These are phyloP conservation scores for Nakazawaea molendinolei DNA, from an alignment of 805 yeast species.

Conservation along the genomic window DNA sequence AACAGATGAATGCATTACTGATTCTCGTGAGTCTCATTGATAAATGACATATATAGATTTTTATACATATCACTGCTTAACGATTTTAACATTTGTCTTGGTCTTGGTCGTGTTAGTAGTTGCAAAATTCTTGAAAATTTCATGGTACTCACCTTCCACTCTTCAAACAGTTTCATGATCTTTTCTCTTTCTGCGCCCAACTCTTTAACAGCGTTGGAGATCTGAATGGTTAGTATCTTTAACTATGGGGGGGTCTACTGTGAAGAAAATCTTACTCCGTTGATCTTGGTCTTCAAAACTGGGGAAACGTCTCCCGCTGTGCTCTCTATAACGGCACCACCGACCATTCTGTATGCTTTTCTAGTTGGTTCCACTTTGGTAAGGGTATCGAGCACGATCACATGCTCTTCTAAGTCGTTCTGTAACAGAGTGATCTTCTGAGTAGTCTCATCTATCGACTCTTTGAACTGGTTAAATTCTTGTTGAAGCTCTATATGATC, in stretches of 20 bases:
- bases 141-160: conserved; percentile 34
- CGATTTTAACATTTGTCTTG: conserved; percentile 43
- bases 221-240: conserved; percentile 13
- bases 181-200: conserved; percentile 31
- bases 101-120: conserved; percentile 14
- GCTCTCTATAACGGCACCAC: conserved; percentile 84
- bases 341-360: conserved; percentile 87
- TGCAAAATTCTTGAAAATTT: background rate
- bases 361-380: conserved; percentile 47
- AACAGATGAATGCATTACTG: conserved; percentile 71
- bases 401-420: conserved; percentile 37
- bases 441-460: conserved; percentile 37
- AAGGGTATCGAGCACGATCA: conserved; percentile 54
- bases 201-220: conserved; percentile 30
- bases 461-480: conserved; percentile 46
- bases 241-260: background rate
- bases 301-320: conserved; percentile 71
- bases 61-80: conserved; percentile 19
- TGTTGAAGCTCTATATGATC: conserved; percentile 33
- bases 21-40: conserved; percentile 31
- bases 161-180: conserved; percentile 35
- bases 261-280: conserved; percentile 28
- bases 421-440: conserved; percentile 42
- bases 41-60: background rate
- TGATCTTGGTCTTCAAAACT: conserved; percentile 48